Conservation (phyloP, 2,329 filamentous ascomycete species). For the Clarireedia hainanense region DNA sequence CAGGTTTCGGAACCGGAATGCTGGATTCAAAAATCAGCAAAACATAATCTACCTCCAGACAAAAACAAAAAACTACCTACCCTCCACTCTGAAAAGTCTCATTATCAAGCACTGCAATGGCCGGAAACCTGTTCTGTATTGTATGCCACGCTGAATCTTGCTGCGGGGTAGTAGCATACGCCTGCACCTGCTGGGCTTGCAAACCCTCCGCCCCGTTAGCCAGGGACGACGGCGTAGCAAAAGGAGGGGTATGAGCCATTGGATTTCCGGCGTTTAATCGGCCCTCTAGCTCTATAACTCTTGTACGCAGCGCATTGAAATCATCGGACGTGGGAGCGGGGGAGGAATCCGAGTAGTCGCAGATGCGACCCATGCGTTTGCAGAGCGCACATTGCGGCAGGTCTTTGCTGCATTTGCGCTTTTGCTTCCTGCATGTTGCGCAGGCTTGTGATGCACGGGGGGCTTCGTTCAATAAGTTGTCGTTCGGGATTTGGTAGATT, state of each 20-base stretch:
- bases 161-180: constrained; percentile 17
- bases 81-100: constrained; percentile 32
- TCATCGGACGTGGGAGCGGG: constrained; percentile 34
- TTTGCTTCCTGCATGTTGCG: constrained; percentile 38
- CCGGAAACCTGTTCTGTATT: constrained; percentile 33
- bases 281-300: constrained; percentile 33
- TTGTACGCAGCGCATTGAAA: constrained; percentile 32
- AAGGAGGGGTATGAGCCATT: constrained; percentile 18
- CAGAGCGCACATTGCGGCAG: constrained; percentile 42
- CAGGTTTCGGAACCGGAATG: constrained; percentile 33
- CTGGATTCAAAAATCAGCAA: constrained; percentile 17
- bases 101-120: constrained; percentile 37
- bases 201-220: constrained; percentile 7
- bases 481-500: background rate
- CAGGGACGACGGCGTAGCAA: constrained; percentile 16
- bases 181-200: constrained; percentile 11
- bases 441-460: constrained; percentile 34
- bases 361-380: constrained; percentile 33
- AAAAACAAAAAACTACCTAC: constrained; percentile 11
- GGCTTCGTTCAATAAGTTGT: constrained; percentile 15
- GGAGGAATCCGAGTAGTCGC: constrained; percentile 34
- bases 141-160: constrained; percentile 20
- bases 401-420: constrained; percentile 44
- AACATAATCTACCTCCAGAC: background rate
- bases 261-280: constrained; percentile 26